phyloP scores from a whole-genome alignment of 805 yeast genomes.

The Candida fluviatilis region DNA sequence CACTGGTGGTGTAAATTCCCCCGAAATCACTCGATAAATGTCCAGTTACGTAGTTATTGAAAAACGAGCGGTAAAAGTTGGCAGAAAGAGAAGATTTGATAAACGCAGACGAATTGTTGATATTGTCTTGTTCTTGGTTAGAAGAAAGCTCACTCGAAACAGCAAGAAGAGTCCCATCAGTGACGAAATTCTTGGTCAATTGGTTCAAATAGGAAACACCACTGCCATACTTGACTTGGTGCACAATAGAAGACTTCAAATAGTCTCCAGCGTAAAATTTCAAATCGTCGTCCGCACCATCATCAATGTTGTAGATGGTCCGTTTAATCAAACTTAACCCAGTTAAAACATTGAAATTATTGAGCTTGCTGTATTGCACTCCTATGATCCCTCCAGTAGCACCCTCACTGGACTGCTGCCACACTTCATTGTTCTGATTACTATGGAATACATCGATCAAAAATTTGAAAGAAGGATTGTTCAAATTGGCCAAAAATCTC shows the following conservation, averaged over 20 bases:
- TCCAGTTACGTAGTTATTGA: conserved; percentile 44
- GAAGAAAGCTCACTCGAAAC: conserved; percentile 51
- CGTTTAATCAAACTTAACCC: conserved; percentile 65
- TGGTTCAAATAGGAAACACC: conserved; percentile 18
- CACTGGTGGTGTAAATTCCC: conserved; percentile 36
- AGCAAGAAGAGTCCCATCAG: conserved; percentile 56
- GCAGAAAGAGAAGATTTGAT: conserved; percentile 30
- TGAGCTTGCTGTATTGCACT: conserved; percentile 28
- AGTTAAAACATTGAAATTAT: conserved; percentile 25
- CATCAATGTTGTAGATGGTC: conserved; percentile 47
- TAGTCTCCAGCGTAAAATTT: conserved; percentile 30
- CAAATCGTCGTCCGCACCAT: conserved; percentile 46
- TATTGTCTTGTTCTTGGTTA: conserved; percentile 24
- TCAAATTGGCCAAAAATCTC: conserved; percentile 42
- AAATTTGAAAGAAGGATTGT: conserved; percentile 42
- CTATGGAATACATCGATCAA: conserved; percentile 27
- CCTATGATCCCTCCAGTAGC: conserved; percentile 51
- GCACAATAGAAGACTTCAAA: conserved; percentile 31
- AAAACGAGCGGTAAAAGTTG: conserved; percentile 38
- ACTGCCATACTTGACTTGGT: conserved; percentile 18
- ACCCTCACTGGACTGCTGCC: conserved; percentile 56
- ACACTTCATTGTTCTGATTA: conserved; percentile 43
- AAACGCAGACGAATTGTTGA: conserved; percentile 19
- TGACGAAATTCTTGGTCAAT: conserved; percentile 29
- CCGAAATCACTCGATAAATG: conserved; percentile 54